Base-by-base conservation (phyloP, 148 eudicot species). In the Linanthus parryae region DNA sequence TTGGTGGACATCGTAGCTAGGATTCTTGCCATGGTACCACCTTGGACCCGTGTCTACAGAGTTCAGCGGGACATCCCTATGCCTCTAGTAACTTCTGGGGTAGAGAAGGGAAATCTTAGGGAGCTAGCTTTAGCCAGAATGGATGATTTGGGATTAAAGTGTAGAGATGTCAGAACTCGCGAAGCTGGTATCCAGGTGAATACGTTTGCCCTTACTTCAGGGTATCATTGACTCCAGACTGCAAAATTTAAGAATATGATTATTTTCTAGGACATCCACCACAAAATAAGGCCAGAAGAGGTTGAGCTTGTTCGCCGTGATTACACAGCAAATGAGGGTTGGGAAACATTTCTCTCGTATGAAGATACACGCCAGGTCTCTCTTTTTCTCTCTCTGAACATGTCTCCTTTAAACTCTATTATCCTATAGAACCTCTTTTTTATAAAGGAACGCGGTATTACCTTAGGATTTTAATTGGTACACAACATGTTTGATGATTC, bases 81-180 rank as follows among this genome's bases (percentile, higher is more conserved):
- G 99, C 99, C 99, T 68, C 61, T 92, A 46, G 99, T 92, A 58
- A 84, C 99, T 54, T 92, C 99, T 65, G 99, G 99, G 41, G 99
- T 92, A 51, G 99, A 92, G 74, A 92, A 92, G 73, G 99, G 99
- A 45, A 92, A 92, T 69, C 99, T 92, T 44, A 85, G 99, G 16
- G 99, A 92, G 64, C 78, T 92, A 46, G 99, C 99, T 68, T 76
- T 92, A 65, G 96, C 99, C 48, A 73, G 99, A 62, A 92, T 92
- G 99, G 94, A 88, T 70, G 99, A 92, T 58, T 66, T 92, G 31
- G 96, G 99, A 48, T 74, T 92, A 65, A 92, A 92, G 71, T 92
- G 99, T 37, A 75, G 99, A 31, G 99, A 92, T 72, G 99, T 92
- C 56, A 80, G 99, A 63, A 92, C 99, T 30, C 90, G 99, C 61